Conservation (phyloP, 257 asterid genomes). For the Solanum clarkiae region DNA sequence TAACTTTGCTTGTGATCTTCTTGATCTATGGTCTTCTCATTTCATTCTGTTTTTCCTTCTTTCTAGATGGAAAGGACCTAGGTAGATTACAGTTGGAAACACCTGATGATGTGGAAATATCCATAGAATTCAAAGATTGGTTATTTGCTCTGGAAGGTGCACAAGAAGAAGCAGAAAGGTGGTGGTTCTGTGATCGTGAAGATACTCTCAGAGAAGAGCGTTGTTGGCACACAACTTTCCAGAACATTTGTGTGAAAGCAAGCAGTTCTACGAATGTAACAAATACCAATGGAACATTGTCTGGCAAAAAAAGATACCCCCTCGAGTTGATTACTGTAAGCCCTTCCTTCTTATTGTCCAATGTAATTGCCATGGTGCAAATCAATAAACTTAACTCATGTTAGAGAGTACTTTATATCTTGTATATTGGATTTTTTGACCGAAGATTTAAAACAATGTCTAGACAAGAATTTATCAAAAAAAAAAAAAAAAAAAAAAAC, state of each 20-base stretch:
- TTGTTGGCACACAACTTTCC: conserved; percentile 88
- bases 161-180: conserved; percentile 43
- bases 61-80: conserved; percentile 44
- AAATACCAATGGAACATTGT: conserved; percentile 16
- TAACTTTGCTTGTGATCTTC: conserved; percentile 1
- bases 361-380: not conserved
- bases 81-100: conserved; percentile 52
- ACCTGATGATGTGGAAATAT: conserved; percentile 82
- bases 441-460: not conserved
- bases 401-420: not conserved
- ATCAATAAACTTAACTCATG: not conserved
- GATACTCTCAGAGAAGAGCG: conserved; percentile 59
- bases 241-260: conserved; percentile 51
- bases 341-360: conserved; percentile 2
- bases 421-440: not conserved
- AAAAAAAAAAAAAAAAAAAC: not conserved
- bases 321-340: conserved; percentile 81
- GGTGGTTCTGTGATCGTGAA: conserved; percentile 26
- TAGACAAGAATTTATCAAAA: not conserved
- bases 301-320: conserved; percentile 46
- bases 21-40: not conserved
- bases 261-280: conserved; percentile 37
- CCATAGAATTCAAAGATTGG: conserved; percentile 86
- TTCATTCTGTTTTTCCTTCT: not conserved
- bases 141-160: conserved; percentile 92